Evolutionary conservation across 768 basidiomycete genomes (phyloP).

Genomic region (Artomyces pyxidatus): DNA sequence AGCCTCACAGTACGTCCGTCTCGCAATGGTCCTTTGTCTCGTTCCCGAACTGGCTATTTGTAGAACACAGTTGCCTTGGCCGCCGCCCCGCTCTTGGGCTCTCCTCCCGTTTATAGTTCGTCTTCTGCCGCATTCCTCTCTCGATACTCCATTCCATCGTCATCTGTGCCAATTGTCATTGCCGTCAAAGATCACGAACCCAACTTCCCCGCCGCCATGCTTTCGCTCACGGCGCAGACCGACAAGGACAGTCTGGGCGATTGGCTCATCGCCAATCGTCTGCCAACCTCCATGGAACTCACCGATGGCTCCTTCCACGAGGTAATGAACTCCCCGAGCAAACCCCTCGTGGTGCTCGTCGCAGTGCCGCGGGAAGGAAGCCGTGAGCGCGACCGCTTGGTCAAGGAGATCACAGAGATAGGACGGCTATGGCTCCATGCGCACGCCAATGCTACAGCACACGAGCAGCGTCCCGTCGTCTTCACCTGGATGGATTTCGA

Average conservation of each 20-base stretch:
- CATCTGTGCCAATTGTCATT: slow-evolving; percentile 54
- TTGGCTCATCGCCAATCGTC: slow-evolving; percentile 65
- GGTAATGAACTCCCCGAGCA: slow-evolving; percentile 74
- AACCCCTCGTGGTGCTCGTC: slow-evolving; percentile 73
- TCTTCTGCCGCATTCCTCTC: slow-evolving; percentile 25
- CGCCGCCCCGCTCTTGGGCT: slow-evolving; percentile 39
- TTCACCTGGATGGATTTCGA: slow-evolving; percentile 88
- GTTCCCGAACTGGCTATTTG: too few relatives aligned
- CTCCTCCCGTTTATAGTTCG: slow-evolving; percentile 40
- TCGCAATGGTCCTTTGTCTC: too few relatives aligned
- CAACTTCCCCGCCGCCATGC: slow-evolving; percentile 36
- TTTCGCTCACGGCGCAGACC: slow-evolving; percentile 20
- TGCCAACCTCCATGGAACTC: slow-evolving; percentile 72
- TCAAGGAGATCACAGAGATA: slow-evolving; percentile 40
- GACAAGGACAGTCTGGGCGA: background rate
- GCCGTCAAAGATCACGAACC: slow-evolving; percentile 54
- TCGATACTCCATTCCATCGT: slow-evolving; percentile 20
- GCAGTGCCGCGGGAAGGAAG: slow-evolving; percentile 31
- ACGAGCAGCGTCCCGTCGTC: slow-evolving; percentile 47
- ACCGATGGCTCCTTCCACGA: slow-evolving; percentile 74
- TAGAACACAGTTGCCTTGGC: slow-evolving; percentile 54
- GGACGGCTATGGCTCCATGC: slow-evolving; percentile 52
- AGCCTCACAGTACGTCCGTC: slow-evolving; percentile 24
- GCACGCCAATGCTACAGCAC: slow-evolving; percentile 24
- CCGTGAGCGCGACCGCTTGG: slow-evolving; percentile 29